phyloP scores from a whole-genome alignment of 2,329 filamentous ascomycete genomes.

The Sarocladium oryzae region DNA sequence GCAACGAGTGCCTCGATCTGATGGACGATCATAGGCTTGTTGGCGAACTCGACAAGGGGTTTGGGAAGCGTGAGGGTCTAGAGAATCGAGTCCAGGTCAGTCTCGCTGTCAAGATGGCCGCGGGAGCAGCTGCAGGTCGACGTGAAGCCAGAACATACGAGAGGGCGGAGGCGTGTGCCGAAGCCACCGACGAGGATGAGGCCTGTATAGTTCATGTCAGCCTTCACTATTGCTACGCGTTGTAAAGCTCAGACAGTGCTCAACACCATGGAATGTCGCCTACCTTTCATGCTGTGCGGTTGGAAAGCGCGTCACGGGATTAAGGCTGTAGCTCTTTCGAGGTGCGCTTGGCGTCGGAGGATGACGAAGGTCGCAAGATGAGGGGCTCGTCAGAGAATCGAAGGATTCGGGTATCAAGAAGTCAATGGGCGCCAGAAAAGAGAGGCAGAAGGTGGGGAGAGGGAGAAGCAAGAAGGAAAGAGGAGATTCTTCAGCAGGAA shows the following conservation, averaged over 20 bases:
- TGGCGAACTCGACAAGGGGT: conserved; percentile 95
- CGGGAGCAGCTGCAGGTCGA: conserved; percentile 1
- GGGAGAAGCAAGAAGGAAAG: not conserved
- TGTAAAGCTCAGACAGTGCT: not conserved
- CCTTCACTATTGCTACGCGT: not conserved
- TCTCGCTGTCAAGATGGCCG: conserved; percentile 11
- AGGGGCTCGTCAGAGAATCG: not conserved
- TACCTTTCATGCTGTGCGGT: conserved; percentile 29
- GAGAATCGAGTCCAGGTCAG: not conserved
- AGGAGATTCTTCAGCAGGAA: not conserved
- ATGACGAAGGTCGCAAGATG: not conserved
- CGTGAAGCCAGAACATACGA: conserved; percentile 52
- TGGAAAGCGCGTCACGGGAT: not conserved
- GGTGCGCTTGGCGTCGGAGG: not conserved
- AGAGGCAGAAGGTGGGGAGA: not conserved
- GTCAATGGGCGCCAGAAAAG: not conserved
- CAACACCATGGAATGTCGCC: conserved; percentile 4
- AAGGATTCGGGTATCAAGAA: conserved; percentile 1
- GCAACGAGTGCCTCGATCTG: conserved; percentile 92
- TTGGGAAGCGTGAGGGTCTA: conserved; percentile 96
- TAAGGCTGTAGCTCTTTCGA: not conserved
- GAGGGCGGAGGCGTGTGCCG: conserved; percentile 92
- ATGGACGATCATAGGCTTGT: conserved; percentile 98
- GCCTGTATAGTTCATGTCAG: conserved; percentile 46
- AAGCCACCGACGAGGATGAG: conserved; percentile 99